phyloP scores from a whole-genome alignment of 2,329 filamentous ascomycete species.

The Didymellaceae sp. region DNA sequence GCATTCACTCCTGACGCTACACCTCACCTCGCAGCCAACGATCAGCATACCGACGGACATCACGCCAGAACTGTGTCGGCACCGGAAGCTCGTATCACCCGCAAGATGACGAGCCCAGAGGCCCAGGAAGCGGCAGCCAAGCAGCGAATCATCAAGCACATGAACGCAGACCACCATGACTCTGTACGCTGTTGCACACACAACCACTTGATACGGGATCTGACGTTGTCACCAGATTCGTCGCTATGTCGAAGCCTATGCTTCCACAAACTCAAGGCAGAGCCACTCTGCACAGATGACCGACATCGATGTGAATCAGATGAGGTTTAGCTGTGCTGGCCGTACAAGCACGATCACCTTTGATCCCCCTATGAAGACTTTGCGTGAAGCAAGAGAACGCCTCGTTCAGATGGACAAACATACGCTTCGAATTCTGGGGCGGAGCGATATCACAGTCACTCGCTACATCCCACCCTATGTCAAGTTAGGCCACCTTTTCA shows the following conservation, averaged over 20 bases:
- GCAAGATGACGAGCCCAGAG: slow-evolving; percentile 38
- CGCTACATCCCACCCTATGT: slow-evolving; percentile 60
- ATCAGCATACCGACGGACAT: slow-evolving; percentile 7
- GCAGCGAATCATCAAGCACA: slow-evolving; percentile 75
- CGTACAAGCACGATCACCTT: slow-evolving; percentile 64
- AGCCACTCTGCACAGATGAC: slow-evolving; percentile 66
- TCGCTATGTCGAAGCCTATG: slow-evolving; percentile 79
- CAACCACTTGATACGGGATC: not conserved
- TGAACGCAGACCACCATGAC: slow-evolving; percentile 82
- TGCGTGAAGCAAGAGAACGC: slow-evolving; percentile 71
- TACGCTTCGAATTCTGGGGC: slow-evolving; percentile 65
- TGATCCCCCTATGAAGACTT: slow-evolving; percentile 71
- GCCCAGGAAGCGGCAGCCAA: slow-evolving; percentile 59
- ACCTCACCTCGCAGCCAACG: not conserved
- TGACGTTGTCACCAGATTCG: slow-evolving; percentile 56
- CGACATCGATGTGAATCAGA: slow-evolving; percentile 68
- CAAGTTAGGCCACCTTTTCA: slow-evolving; percentile 54
- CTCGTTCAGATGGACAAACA: slow-evolving; percentile 75
- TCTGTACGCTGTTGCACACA: slow-evolving; percentile 55
- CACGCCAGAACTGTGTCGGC: not conserved
- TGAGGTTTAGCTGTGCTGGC: slow-evolving; percentile 66
- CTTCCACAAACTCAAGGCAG: slow-evolving; percentile 61
- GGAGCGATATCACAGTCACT: slow-evolving; percentile 63
- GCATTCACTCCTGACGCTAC: slow-evolving; percentile 15
- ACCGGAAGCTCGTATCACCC: not conserved